Evolutionary conservation across 1,284 basidiomycete species (phyloP).

Genomic region (Puccinia triticina): DNA sequence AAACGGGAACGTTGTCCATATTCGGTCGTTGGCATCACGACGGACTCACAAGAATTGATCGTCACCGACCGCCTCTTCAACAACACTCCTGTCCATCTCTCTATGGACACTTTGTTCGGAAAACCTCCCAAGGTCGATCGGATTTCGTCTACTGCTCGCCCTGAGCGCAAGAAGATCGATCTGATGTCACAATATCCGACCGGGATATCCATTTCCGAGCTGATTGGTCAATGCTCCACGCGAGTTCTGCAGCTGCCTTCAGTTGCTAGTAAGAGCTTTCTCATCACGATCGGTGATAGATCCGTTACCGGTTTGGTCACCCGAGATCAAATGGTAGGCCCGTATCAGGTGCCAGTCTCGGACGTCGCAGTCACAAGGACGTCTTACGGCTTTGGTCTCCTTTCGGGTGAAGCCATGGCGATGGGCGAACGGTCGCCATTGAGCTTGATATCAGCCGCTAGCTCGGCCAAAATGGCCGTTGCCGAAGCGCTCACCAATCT

Average conservation of each 20-base stretch:
- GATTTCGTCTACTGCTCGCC: slow-evolving; percentile 66
- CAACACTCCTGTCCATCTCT: slow-evolving; percentile 74
- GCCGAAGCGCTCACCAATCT: slow-evolving; percentile 92
- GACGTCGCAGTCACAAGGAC: slow-evolving; percentile 95
- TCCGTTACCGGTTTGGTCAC: slow-evolving; percentile 91
- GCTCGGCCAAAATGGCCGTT: slow-evolving; percentile 93
- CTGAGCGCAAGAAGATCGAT: slow-evolving; percentile 63
- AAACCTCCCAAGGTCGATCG: slow-evolving; percentile 93
- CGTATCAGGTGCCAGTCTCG: slow-evolving; percentile 96
- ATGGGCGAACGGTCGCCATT: slow-evolving; percentile 95
- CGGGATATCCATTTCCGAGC: slow-evolving; percentile 14
- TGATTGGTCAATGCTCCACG: slow-evolving; percentile 68
- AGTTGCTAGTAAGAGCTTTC: slow-evolving; percentile 93
- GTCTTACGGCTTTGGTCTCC: slow-evolving; percentile 82
- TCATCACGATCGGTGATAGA: slow-evolving; percentile 97
- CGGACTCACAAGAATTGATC: slow-evolving; percentile 70
- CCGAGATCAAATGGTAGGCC: slow-evolving; percentile 98
- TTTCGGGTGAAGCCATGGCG: slow-evolving; percentile 88
- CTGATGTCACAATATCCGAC: slow-evolving; percentile 68
- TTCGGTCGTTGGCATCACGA: slow-evolving; percentile 87
- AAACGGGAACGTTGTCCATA: slow-evolving; percentile 88
- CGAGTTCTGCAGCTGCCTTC: slow-evolving; percentile 87
- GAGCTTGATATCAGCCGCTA: slow-evolving; percentile 81
- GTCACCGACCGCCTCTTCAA: slow-evolving; percentile 84
- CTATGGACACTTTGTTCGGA: slow-evolving; percentile 94